phyloP scores from a whole-genome alignment of 2,329 filamentous ascomycete species.

The Shiraia sp. region DNA sequence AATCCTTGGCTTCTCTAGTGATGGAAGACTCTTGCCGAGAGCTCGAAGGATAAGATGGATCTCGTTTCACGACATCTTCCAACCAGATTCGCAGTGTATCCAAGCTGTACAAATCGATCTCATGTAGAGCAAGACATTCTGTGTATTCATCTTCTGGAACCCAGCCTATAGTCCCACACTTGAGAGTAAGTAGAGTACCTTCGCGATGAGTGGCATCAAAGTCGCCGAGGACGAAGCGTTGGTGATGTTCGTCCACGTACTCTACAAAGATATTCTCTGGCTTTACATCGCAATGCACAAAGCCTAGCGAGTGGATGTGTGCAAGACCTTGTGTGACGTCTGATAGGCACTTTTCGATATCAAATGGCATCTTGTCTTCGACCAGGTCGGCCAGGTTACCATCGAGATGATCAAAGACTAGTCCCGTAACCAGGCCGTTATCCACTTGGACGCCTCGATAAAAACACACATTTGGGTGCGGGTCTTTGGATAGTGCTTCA shows the following conservation, averaged over 20 bases:
- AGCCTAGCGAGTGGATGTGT: constrained; percentile 9
- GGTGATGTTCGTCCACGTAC: too few relatives aligned
- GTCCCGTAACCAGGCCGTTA: background rate
- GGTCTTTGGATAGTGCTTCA: constrained; percentile 2
- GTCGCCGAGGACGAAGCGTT: constrained; percentile 7
- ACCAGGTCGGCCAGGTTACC: constrained; percentile 2
- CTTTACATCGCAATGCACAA: constrained; percentile 8
- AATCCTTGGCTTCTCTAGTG: too few relatives aligned
- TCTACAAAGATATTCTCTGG: constrained; percentile 11
- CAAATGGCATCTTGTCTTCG: background rate
- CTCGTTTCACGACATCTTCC: background rate
- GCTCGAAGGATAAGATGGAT: background rate
- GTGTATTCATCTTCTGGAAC: background rate
- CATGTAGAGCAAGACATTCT: background rate
- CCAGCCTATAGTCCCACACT: constrained; percentile 2
- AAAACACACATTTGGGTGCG: constrained; percentile 7
- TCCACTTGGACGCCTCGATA: constrained; percentile 3
- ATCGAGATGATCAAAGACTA: constrained; percentile 8
- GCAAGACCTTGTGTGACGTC: constrained; percentile 1
- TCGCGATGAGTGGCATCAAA: constrained; percentile 2
- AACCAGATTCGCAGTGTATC: constrained; percentile 4
- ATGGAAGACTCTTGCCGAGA: background rate
- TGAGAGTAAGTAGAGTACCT: background rate
- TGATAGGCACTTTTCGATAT: background rate
- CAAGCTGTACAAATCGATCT: constrained; percentile 6